Percentiles rank a stretch among this genome's conserved stretches.
Conservation (phyloP, 257 asterid genomes). For the Penstemon barbatus region DNA sequence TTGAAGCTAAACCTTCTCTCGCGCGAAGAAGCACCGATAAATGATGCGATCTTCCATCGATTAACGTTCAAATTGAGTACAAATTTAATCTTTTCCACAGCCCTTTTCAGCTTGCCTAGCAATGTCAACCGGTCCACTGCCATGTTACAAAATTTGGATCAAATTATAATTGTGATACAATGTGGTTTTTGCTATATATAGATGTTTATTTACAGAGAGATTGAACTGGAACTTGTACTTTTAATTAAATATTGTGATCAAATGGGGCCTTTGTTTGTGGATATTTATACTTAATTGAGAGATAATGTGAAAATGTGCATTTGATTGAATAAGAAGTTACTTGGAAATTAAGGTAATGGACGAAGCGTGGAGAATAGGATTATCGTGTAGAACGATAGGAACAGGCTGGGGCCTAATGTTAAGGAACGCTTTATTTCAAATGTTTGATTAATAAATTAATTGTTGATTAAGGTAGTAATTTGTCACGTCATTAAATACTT, state of each 20-base stretch:
- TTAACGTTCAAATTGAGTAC: slow-evolving; percentile 51
- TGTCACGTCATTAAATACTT: too few species aligned
- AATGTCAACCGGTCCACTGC: slow-evolving; percentile 38
- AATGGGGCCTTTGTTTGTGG: not conserved
- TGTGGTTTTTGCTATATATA: too few species aligned
- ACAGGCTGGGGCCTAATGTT: slow-evolving; percentile 13
- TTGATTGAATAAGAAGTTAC: not conserved
- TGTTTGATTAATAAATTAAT: not conserved
- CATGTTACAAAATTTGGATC: slow-evolving; percentile 34
- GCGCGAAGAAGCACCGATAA: slow-evolving; percentile 51
- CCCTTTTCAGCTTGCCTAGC: slow-evolving; percentile 61
- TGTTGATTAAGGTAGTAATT: too few species aligned
- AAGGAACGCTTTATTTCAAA: not conserved
- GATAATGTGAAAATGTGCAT: not conserved
- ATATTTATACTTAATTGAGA: slow-evolving; percentile 3
- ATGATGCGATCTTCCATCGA: slow-evolving; percentile 57
- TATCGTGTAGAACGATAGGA: not conserved
- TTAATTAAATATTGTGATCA: not conserved
- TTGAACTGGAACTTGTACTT: not conserved
- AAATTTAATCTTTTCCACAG: slow-evolving; percentile 74
- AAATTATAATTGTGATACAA: not conserved
- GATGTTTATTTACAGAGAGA: not conserved
- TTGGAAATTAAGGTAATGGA: slow-evolving; percentile 4
- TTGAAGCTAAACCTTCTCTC: slow-evolving; percentile 62
- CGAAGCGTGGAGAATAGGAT: not conserved